These are phyloP conservation scores for Heliosperma pusillum DNA, from an alignment of 148 eudicot genomes.

Conservation along the genomic window DNA sequence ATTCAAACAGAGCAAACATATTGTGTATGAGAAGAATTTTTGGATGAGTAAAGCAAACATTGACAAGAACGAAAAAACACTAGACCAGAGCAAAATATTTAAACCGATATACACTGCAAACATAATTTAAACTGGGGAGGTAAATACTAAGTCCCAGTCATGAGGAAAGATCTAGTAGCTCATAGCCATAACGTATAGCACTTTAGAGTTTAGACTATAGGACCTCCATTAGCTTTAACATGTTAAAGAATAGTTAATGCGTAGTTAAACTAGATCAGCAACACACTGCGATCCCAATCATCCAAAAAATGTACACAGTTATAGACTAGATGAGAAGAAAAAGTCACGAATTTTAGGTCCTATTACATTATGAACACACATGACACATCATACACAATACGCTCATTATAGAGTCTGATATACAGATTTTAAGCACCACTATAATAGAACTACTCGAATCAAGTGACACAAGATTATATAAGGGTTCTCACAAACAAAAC, in stretches of 20 bases:
- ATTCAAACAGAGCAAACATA: constrained; percentile 4
- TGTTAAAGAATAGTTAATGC: neutral
- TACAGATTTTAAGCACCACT: neutral
- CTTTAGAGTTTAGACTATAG: neutral
- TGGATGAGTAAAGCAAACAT: neutral
- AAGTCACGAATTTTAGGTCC: neutral
- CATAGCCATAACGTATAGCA: neutral
- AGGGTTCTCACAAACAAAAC: neutral
- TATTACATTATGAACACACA: neutral
- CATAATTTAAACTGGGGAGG: neutral
- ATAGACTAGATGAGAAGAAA: neutral
- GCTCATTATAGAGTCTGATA: neutral
- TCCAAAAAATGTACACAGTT: neutral
- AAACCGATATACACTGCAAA: neutral
- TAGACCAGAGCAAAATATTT: neutral
- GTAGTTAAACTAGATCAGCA: neutral
- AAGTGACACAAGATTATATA: neutral
- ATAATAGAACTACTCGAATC: neutral
- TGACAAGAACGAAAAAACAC: neutral
- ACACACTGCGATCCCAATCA: neutral
- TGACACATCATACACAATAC: neutral
- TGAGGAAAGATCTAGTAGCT: neutral
- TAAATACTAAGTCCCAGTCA: no score
- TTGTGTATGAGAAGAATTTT: no score
- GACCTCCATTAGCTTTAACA: neutral